These are phyloP conservation scores for Parietaria judaica DNA, from an alignment of 306 rosid genomes.

Conservation along the genomic window DNA sequence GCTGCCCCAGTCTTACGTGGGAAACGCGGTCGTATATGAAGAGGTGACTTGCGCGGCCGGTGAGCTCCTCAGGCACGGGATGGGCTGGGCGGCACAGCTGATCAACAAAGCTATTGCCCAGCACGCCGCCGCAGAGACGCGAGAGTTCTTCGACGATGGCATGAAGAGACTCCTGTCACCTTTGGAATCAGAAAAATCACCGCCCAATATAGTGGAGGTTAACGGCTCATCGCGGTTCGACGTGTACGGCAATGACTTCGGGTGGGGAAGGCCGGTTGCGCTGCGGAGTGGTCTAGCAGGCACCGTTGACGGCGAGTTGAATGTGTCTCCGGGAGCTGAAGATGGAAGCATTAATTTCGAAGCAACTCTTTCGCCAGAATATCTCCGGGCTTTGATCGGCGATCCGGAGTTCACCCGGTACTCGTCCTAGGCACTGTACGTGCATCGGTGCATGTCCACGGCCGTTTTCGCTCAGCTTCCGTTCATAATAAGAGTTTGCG, in stretches of 20 bases:
- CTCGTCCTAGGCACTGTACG: no score
- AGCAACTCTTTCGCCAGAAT: conserved; percentile 19
- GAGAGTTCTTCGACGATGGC: no score
- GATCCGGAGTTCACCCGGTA: conserved; percentile 15
- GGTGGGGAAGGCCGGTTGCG: conserved; percentile 31
- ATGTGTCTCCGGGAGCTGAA: conserved; percentile 24
- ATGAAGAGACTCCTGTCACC: no score
- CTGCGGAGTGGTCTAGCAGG: conserved; percentile 25
- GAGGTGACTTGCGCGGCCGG: conserved; percentile 15
- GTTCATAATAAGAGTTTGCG: no score
- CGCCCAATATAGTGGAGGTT: conserved; percentile 6
- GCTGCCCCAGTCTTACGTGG: conserved; percentile 22
- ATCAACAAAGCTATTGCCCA: conserved; percentile 23
- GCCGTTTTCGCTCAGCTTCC: no score
- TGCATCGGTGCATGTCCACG: no score
- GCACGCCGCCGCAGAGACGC: neutral
- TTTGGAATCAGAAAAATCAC: neutral
- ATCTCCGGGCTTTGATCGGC: conserved; percentile 16
- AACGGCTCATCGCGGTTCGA: conserved; percentile 3
- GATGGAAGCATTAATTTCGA: conserved; percentile 41
- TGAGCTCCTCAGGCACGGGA: conserved; percentile 22
- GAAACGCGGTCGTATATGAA: conserved; percentile 3
- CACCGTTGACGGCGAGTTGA: conserved; percentile 16
- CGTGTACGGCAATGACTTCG: neutral
- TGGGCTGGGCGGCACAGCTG: conserved; percentile 31